Evolutionary conservation across 2,329 filamentous ascomycete species (phyloP), one percentile per base, ranked within the genome.

Genomic region (Fonsecaea erecta): DNA sequence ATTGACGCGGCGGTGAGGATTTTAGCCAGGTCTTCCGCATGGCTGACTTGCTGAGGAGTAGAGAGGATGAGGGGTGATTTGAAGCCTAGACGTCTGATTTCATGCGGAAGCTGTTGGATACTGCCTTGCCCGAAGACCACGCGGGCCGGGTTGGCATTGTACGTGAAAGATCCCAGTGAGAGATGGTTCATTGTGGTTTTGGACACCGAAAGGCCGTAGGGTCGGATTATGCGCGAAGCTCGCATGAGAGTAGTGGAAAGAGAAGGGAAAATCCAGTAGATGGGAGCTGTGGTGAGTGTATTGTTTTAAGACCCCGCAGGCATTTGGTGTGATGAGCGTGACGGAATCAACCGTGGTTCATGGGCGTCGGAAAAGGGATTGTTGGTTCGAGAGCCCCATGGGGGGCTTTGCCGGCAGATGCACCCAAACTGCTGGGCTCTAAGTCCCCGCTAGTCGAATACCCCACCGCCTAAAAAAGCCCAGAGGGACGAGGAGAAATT

Each of bases 121-220:
- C 81, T 85, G 56, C 84, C 84, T 55, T 77, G 78, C 66, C 85
- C 85, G 71, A 88, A 87, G 68, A 87, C 75, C 62, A 88, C 82
- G 7, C 84, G 80, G 67, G 77, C 78, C 8, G 85, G 82, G 69
- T 83, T 84, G 52, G 80, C 73, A 63, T 80, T 84, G 75, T 86
- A 87, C 71, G 83, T 83, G 73, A 87, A 86, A 12, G 77, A 71
- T n/a, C 83, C 79, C 83, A 85, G 84, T 40, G 30, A 26, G 43
- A 11, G 34, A 8, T 9, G n/a, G 30, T 1, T 9, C 3, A 9
- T 5, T 14, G 21, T 37, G 3, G 48, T 35, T 18, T 46, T 30
- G 52, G 40, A 51, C 37, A 34, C 24, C 16, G 32, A 30, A 14
- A 6, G 18, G n/a, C n/a, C 2, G n/a, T 11, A 35, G 55, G 18